phyloP scores from a whole-genome alignment of 306 rosid species.

The Ochetophila trinervis region DNA sequence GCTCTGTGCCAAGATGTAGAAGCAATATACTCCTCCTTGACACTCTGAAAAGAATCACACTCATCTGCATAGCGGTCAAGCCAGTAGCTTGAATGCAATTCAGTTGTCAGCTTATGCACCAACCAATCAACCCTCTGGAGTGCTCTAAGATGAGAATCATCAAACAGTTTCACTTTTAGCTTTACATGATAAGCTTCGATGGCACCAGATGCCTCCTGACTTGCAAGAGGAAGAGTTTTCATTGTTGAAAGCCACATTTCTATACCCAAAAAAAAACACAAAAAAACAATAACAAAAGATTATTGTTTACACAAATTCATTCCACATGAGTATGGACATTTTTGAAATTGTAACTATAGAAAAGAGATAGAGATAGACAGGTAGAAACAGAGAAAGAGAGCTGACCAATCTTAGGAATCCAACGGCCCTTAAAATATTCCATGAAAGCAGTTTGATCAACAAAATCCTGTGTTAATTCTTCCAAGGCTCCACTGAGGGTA shows the following conservation, averaged over 20 bases:
- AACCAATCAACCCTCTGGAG: conserved; percentile 95
- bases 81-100: conserved; percentile 90
- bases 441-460: conserved; percentile 81
- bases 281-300: too few species aligned
- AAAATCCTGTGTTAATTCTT: conserved; percentile 69
- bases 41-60: conserved; percentile 82
- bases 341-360: too few species aligned
- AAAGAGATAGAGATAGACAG: conserved; percentile 18
- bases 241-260: conserved; percentile 95
- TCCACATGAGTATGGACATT: background rate
- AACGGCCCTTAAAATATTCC: conserved; percentile 76
- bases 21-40: conserved; percentile 82
- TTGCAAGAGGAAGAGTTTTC: conserved; percentile 73
- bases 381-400: conserved; percentile 29
- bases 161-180: conserved; percentile 81
- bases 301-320: conserved; percentile 12
- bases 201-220: conserved; percentile 96
- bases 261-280: conserved; percentile 33
- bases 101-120: conserved; percentile 89
- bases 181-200: conserved; percentile 86
- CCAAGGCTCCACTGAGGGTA: conserved; percentile 40
- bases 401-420: conserved; percentile 95
- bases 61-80: conserved; percentile 91
- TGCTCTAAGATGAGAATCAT: conserved; percentile 94
- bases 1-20: conserved; percentile 94